Evolutionary conservation across 2,329 filamentous ascomycete genomes (phyloP).

Genomic region (Microdochium nivale): DNA sequence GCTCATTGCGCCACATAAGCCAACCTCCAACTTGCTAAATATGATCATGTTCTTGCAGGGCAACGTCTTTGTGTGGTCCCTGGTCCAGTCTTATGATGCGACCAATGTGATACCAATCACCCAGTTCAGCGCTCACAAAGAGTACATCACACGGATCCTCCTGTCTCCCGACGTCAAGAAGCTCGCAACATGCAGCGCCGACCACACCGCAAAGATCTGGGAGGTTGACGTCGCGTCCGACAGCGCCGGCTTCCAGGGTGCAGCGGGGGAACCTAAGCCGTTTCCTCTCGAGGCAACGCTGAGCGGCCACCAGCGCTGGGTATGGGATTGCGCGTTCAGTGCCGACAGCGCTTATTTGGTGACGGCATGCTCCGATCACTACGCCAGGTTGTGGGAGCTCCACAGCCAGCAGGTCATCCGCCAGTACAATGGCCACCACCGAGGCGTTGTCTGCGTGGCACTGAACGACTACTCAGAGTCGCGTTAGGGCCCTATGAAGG

Average conservation of each 20-base stretch:
- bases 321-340: constrained; percentile 95
- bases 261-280: constrained; percentile 38
- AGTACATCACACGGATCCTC: constrained; percentile 86
- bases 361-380: constrained; percentile 89
- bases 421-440: constrained; percentile 91
- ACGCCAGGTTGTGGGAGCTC: constrained; percentile 85
- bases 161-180: constrained; percentile 91
- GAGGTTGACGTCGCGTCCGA: constrained; percentile 54
- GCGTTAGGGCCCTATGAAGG: constrained; percentile 16
- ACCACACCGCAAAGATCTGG: constrained; percentile 95
- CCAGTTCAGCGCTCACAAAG: constrained; percentile 82
- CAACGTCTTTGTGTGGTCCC: constrained; percentile 94
- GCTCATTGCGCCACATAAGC: too few relatives aligned
- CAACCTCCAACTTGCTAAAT: not conserved
- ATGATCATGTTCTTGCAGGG: constrained; percentile 48
- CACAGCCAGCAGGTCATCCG: constrained; percentile 80
- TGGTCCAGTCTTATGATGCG: constrained; percentile 73
- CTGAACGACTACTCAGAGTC: constrained; percentile 75
- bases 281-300: constrained; percentile 82
- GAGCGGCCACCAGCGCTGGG: constrained; percentile 87
- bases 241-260: constrained; percentile 27
- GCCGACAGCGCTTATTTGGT: constrained; percentile 90
- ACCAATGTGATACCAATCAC: constrained; percentile 81
- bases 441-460: constrained; percentile 85
- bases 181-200: constrained; percentile 85